These are phyloP conservation scores for Suillus decipiens DNA, from an alignment of 768 basidiomycete genomes.

Conservation along the genomic window DNA sequence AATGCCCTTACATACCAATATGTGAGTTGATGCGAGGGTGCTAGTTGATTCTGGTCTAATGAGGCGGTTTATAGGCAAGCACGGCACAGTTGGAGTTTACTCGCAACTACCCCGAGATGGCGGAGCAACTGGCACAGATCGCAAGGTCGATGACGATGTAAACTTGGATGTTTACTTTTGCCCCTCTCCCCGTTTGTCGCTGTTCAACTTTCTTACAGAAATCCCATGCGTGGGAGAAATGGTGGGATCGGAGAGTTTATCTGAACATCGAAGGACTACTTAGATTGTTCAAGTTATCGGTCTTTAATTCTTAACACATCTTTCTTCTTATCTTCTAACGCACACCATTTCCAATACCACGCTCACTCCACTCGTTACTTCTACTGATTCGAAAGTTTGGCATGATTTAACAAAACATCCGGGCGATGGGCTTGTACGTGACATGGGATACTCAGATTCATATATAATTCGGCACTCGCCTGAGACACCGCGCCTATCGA, in stretches of 20 bases:
- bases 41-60: conserved; percentile 1
- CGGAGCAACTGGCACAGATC: conserved; percentile 59
- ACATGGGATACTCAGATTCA: background rate
- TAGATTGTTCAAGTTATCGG: conserved; percentile 6
- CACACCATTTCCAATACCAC: conserved; percentile 7
- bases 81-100: conserved; percentile 82
- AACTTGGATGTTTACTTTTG: conserved; percentile 8
- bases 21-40: conserved; percentile 43
- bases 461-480: background rate
- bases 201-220: background rate
- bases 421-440: background rate
- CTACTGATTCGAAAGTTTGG: background rate
- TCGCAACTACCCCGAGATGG: conserved; percentile 81
- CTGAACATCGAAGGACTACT: conserved; percentile 1
- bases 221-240: background rate
- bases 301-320: conserved; percentile 8
- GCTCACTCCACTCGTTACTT: background rate
- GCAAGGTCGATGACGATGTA: conserved; percentile 40
- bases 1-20: conserved; percentile 78
- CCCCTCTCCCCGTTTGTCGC: background rate
- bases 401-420: background rate
- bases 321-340: background rate
- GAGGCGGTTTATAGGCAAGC: conserved; percentile 58
- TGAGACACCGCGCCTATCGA: background rate
- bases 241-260: background rate